Evolutionary conservation across 202 grass and related monocot genomes (phyloP).

Genomic region (Carex sylvatica): DNA sequence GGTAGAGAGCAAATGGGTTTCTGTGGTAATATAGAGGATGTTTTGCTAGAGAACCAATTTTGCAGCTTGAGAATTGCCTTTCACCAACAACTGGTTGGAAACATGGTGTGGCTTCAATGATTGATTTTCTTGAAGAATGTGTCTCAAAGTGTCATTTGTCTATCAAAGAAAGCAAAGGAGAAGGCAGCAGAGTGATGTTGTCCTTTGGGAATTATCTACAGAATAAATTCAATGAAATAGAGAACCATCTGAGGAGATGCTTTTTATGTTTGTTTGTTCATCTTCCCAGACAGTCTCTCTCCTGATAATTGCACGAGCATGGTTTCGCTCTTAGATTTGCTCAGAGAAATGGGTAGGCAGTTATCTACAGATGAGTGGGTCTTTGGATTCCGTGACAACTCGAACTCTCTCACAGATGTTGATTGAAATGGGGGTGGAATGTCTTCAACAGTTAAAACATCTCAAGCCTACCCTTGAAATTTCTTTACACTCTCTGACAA

Average conservation of each 20-base stretch:
- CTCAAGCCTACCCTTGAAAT: slow-evolving; percentile 29
- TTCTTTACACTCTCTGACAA: slow-evolving; percentile 28
- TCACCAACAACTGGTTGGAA: slow-evolving; percentile 50
- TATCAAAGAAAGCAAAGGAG: slow-evolving; percentile 32
- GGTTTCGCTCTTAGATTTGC: slow-evolving; percentile 31
- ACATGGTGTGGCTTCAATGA: slow-evolving; percentile 39
- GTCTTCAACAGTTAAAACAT: slow-evolving; percentile 42
- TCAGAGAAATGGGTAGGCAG: slow-evolving; percentile 28
- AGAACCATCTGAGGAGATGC: slow-evolving; percentile 36
- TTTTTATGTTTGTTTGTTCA: slow-evolving; percentile 44
- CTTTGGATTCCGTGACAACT: slow-evolving; percentile 16
- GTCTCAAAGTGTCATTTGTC: slow-evolving; percentile 38
- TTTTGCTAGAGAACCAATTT: slow-evolving; percentile 67
- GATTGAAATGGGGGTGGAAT: slow-evolving; percentile 28
- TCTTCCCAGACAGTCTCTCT: slow-evolving; percentile 45
- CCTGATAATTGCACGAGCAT: slow-evolving; percentile 27
- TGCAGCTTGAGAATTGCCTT: slow-evolving; percentile 59
- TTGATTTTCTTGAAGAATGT: slow-evolving; percentile 53
- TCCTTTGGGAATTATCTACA: slow-evolving; percentile 42
- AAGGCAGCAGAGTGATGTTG: slow-evolving; percentile 5
- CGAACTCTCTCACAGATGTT: slow-evolving; percentile 21
- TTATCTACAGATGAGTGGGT: slow-evolving; percentile 24
- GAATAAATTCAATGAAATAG: slow-evolving; percentile 38
- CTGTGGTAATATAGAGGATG: slow-evolving; percentile 44
- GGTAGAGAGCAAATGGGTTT: slow-evolving; percentile 58